These are phyloP conservation scores for Raphidocelis subcapitata DNA, from an alignment of 139 green algal species.

Conservation along the genomic window DNA sequence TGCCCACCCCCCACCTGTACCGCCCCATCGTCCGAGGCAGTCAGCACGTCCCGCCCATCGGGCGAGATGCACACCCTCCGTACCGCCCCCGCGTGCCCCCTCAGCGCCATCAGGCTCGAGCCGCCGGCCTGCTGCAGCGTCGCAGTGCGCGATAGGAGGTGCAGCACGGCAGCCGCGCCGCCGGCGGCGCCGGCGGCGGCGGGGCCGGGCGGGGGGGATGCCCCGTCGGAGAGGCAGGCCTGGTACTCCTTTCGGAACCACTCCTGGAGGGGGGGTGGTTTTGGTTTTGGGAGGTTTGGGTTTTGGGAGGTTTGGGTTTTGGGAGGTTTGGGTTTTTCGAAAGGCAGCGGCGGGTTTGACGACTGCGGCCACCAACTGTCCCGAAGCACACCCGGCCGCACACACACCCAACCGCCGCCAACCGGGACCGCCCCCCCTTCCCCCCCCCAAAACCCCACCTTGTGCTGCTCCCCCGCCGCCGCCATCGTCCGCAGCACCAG, in stretches of 20 bases:
- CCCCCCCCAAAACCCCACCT: no score
- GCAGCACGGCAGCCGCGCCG: no score
- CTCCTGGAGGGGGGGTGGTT: not conserved
- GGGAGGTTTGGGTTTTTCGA: no score
- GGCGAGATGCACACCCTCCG: conserved; percentile 64
- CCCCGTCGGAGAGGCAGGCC: conserved; percentile 1
- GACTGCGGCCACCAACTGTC: not conserved
- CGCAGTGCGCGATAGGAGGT: conserved; percentile 60
- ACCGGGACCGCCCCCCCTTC: not conserved
- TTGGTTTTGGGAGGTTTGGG: no score
- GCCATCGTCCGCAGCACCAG: conserved; percentile 74
- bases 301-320: not conserved
- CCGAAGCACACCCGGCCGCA: not conserved
- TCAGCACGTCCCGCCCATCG: conserved; percentile 74
- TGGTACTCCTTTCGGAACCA: conserved; percentile 34
- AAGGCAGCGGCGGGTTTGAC: not conserved
- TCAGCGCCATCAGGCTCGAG: conserved; percentile 74
- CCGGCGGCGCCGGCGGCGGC: conserved; percentile 3
- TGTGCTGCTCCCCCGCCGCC: conserved; percentile 18
- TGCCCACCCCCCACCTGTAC: conserved; percentile 54
- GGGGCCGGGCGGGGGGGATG: conserved; percentile 1
- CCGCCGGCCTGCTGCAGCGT: conserved; percentile 80
- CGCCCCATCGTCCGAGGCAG: conserved; percentile 51
- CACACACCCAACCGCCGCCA: not conserved
- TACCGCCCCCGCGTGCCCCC: conserved; percentile 61